These are phyloP conservation scores for Thraustotheca clavata DNA, from an alignment of 352 stramenopile species.

Conservation along the genomic window DNA sequence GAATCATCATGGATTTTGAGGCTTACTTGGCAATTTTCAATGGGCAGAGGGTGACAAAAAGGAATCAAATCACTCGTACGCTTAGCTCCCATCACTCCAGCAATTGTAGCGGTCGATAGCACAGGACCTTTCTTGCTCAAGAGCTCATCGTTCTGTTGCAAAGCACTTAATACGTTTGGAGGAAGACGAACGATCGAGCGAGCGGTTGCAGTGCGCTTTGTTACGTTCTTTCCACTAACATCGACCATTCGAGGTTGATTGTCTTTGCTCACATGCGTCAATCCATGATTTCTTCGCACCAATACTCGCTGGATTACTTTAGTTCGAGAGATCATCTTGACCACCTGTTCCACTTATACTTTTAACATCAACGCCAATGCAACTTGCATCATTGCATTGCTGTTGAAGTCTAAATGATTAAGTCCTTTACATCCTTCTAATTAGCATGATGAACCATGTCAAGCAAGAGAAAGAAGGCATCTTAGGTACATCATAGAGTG, in stretches of 20 bases:
- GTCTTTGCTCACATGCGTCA: constrained; percentile 13
- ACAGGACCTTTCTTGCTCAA: constrained; percentile 86
- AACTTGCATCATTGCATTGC: too few species aligned
- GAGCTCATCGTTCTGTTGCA: constrained; percentile 36
- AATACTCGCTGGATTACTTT: too few species aligned
- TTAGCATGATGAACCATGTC: too few species aligned
- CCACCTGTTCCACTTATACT: too few species aligned
- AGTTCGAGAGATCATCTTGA: too few species aligned
- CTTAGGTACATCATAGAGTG: too few species aligned
- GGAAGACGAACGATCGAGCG: constrained; percentile 84
- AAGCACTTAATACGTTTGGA: constrained; percentile 59
- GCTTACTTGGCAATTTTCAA: constrained; percentile 87
- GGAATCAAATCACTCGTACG: constrained; percentile 89
- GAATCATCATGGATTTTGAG: constrained; percentile 51
- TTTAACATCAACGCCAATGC: too few species aligned
- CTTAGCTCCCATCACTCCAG: constrained; percentile 90
- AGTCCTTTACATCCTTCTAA: too few species aligned
- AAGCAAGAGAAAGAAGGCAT: too few species aligned
- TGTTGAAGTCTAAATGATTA: too few species aligned
- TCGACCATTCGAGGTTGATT: constrained; percentile 83
- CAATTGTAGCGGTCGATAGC: constrained; percentile 86
- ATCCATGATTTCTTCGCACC: too few species aligned
- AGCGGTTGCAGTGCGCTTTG: constrained; percentile 71
- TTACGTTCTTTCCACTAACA: constrained; percentile 78
- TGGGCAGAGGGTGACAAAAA: constrained; percentile 89